Conservation (phyloP, 768 basidiomycete genomes). For the Phylloporus scabripes region DNA sequence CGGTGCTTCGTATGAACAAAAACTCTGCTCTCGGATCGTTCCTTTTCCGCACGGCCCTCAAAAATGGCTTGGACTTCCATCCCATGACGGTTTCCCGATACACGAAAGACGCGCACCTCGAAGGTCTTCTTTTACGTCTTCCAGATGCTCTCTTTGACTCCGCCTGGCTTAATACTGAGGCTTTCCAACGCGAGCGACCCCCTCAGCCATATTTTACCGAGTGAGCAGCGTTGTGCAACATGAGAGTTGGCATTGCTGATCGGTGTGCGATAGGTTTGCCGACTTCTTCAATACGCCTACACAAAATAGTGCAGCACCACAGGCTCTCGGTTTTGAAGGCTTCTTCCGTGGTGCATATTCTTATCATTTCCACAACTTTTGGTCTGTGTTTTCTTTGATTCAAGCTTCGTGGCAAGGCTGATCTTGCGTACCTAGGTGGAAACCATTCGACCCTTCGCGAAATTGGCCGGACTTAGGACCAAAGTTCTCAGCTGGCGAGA, state of each 20-base stretch:
- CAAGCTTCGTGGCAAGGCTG: background rate
- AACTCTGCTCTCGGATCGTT: slow-evolving; percentile 88
- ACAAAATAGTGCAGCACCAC: slow-evolving; percentile 71
- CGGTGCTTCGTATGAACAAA: slow-evolving; percentile 91
- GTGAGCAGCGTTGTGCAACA: slow-evolving; percentile 36
- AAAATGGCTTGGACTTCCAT: slow-evolving; percentile 94
- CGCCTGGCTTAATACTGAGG: slow-evolving; percentile 93
- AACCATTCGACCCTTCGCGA: slow-evolving; percentile 86
- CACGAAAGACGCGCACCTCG: slow-evolving; percentile 81
- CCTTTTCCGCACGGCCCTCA: slow-evolving; percentile 89
- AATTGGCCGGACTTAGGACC: slow-evolving; percentile 94
- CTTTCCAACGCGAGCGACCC: slow-evolving; percentile 86
- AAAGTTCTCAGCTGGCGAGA: slow-evolving; percentile 72
- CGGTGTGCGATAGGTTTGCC: slow-evolving; percentile 52
- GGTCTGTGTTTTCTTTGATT: slow-evolving; percentile 42
- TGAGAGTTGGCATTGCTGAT: slow-evolving; percentile 1
- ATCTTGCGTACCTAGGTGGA: slow-evolving; percentile 62
- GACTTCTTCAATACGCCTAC: slow-evolving; percentile 85
- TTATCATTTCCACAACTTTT: slow-evolving; percentile 95
- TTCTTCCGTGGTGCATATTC: slow-evolving; percentile 96
- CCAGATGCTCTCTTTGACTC: slow-evolving; percentile 97
- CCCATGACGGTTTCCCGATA: slow-evolving; percentile 94
- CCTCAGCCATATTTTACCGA: slow-evolving; percentile 91
- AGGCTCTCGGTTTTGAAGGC: slow-evolving; percentile 85
- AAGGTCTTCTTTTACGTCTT: slow-evolving; percentile 76